These are phyloP conservation scores for Xylaria sp. DNA, from an alignment of 2,329 filamentous ascomycete species.

Conservation along the genomic window DNA sequence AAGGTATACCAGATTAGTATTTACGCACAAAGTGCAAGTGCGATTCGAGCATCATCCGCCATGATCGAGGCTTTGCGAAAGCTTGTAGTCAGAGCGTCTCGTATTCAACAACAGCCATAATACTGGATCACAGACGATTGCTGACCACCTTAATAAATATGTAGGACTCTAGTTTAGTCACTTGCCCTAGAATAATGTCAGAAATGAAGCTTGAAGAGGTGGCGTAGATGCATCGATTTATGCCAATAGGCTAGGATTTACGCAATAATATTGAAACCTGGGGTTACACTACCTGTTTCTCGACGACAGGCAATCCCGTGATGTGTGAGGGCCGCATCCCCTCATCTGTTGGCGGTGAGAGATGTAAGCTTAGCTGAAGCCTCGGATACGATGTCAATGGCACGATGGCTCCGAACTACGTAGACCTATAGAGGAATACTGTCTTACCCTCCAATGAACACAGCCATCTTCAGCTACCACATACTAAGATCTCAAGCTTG, in stretches of 20 bases:
- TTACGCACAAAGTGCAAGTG: too few relatives aligned
- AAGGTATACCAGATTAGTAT: too few relatives aligned
- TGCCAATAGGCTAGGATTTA: slow-evolving; percentile 14
- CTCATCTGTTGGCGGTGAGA: neutral
- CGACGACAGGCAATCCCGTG: neutral
- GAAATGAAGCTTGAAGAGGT: slow-evolving; percentile 1
- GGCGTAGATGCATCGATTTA: neutral
- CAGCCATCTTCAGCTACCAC: neutral
- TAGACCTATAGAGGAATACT: slow-evolving; percentile 13
- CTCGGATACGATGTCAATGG: neutral
- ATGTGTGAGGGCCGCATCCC: neutral
- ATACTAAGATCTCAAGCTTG: neutral
- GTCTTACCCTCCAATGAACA: slow-evolving; percentile 15
- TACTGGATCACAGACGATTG: neutral
- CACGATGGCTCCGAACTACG: neutral
- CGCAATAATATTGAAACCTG: neutral
- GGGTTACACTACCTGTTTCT: neutral
- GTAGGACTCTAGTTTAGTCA: slow-evolving; percentile 10
- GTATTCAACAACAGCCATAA: neutral
- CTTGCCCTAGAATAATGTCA: neutral
- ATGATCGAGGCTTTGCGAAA: too few relatives aligned
- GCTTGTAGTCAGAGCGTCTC: neutral
- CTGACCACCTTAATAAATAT: slow-evolving; percentile 13
- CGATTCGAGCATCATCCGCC: too few relatives aligned
- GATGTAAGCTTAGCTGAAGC: slow-evolving; percentile 18